Evolutionary conservation across 2,329 filamentous ascomycete genomes (phyloP).

Genomic region (Myriosclerotinia scirpicola): DNA sequence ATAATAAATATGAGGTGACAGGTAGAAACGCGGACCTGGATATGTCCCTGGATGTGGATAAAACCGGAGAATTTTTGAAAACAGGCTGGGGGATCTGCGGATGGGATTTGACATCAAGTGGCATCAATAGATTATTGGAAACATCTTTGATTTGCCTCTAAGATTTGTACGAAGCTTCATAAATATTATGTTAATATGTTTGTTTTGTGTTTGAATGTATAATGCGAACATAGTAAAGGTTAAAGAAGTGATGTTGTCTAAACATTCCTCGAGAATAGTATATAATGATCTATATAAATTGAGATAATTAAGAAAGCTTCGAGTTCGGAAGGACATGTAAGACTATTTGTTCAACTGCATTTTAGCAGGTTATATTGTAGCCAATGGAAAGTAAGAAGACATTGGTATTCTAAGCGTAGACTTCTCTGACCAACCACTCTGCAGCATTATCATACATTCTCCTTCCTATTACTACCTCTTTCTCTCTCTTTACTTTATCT

Average conservation of each 20-base stretch:
- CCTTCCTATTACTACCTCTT: not conserved
- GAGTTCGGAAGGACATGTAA: not conserved
- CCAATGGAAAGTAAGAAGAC: not conserved
- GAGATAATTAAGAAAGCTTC: not conserved
- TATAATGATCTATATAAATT: not conserved
- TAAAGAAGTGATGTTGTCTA: not conserved
- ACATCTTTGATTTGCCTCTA: too few species aligned
- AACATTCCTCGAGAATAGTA: not conserved
- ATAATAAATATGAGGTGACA: too few species aligned
- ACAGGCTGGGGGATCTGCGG: not conserved
- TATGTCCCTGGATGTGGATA: too few species aligned
- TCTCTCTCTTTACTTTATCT: not conserved
- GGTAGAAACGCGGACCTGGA: not conserved
- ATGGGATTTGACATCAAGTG: too few species aligned
- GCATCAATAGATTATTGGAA: too few species aligned
- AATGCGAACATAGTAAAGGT: too few species aligned
- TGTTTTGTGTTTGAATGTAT: too few species aligned
- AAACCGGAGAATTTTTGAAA: not conserved
- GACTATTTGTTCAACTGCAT: not conserved
- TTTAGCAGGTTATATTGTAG: not conserved
- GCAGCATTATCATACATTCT: slow-evolving; percentile 21
- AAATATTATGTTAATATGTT: too few species aligned
- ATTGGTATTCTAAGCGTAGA: slow-evolving; percentile 5
- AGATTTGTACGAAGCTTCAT: not conserved
- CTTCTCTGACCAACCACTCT: slow-evolving; percentile 21